Conservation (phyloP, 1,139 yeast species). For the Kodamaea plutei region DNA sequence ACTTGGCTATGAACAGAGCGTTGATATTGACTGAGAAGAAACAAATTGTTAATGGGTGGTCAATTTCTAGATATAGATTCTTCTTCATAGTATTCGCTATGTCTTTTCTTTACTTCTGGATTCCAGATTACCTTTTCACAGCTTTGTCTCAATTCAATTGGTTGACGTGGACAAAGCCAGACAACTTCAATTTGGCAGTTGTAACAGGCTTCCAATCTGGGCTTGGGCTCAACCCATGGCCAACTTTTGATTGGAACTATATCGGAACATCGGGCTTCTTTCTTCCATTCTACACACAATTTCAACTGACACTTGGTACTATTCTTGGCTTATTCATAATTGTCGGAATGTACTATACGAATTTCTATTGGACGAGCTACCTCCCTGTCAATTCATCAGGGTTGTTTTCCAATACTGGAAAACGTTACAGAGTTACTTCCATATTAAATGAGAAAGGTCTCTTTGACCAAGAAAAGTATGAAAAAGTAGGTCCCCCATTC, state of each 20-base stretch:
- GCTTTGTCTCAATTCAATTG: slow-evolving; percentile 17
- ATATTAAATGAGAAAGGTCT: slow-evolving; percentile 10
- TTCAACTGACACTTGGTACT: slow-evolving; percentile 11
- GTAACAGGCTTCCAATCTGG: slow-evolving; percentile 15
- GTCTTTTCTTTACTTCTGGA: slow-evolving; percentile 16
- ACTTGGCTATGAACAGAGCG: slow-evolving; percentile 17
- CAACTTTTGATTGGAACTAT: slow-evolving; percentile 17
- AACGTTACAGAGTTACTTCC: slow-evolving; percentile 9
- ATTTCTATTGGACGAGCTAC: slow-evolving; percentile 14
- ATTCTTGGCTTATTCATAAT: slow-evolving; percentile 11
- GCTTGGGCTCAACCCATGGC: slow-evolving; percentile 16
- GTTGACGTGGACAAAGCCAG: slow-evolving; percentile 19
- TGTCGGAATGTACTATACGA: slow-evolving; percentile 13
- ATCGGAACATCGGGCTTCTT: slow-evolving; percentile 5
- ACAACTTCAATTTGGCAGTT: slow-evolving; percentile 14
- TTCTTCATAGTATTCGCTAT: slow-evolving; percentile 10
- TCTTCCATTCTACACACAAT: slow-evolving; percentile 11
- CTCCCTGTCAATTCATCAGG: slow-evolving; percentile 14
- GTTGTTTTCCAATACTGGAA: slow-evolving; percentile 14
- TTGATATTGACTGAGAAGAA: slow-evolving; percentile 14
- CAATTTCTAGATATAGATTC: slow-evolving; percentile 14
- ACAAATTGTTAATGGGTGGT: slow-evolving; percentile 17
- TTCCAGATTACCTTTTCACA: slow-evolving; percentile 15
- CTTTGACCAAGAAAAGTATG: slow-evolving; percentile 14
- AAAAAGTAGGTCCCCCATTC: slow-evolving; percentile 37